Evolutionary conservation across 192 early-diverging fungal genomes (phyloP), one percentile per base, ranked within the genome.

Genomic region (Gigaspora rosea): DNA sequence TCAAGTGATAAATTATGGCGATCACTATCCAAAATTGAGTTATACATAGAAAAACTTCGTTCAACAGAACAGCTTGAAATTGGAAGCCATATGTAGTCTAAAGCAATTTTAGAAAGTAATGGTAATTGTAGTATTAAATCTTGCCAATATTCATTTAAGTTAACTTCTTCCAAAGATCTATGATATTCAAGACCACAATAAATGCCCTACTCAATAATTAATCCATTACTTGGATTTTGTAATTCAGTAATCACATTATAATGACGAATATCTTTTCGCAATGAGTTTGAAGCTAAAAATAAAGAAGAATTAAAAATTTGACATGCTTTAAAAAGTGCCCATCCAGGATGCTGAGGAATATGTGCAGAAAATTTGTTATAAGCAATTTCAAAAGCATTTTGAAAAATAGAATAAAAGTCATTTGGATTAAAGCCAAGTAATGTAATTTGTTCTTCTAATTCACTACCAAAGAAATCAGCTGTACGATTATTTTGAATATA

Each of bases 141-240:
- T 46, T 22, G 16, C 63, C 63, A 65, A 65, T 65, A 65, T 65
- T 65, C 12, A 46, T 65, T 46, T 46, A 65, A 65, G 46, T 65
- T 36, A 41, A 13, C 11, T 46, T 65, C 63, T 3, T 46, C 12
- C 7, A 13, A 46, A 65, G 36, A 46, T 46, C 12, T n/a, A n/a
- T n/a, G 12, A 15, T 46, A 41, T 3, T 46, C 63, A 35, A 65
- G 35, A 46, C 15, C 36, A 65, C 63, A 71, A 51, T 56, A 69
- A 32, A 51, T 16, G 9, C 67, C 47, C 49, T 49, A 51, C 22
- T 69, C 48, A 22, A 51, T 49, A 51, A 69, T 22, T 51, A 69
- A 69, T 20, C 51, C 15, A 69, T 69, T 51, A 27, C 48, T 51
- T 51, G 47, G n/a, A n/a, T 69, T 69, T 51, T 69, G 22, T 0